Base-by-base conservation (phyloP, 306 rosid genomes). In the Lupinus albus region DNA sequence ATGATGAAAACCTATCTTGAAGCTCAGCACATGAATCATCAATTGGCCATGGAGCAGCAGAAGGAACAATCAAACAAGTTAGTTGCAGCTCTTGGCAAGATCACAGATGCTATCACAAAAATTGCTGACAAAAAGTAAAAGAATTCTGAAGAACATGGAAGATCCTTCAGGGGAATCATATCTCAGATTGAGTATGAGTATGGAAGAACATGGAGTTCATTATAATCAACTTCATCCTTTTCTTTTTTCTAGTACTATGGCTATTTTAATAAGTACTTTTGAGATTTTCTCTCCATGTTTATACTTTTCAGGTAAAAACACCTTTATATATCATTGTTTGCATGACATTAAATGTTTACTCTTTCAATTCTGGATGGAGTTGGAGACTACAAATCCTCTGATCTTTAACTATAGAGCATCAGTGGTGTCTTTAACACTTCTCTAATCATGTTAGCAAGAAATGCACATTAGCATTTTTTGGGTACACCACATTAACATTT, bases 91-190 rank as follows among this genome's bases (percentile, higher is more conserved):
- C 78, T 84, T 1, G 68, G 84, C 61, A 80, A 76, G 68, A 77
- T 84, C 74, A 71, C 87, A 10, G 83, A 87, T 73, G 89, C 85
- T 59, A 16, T 87, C 7, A 68, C 21, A 59, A 75, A 79, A 71
- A 82, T 84, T 73, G 89, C 87, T n/a, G 87, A 87, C 33, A 87
- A 78, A 78, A 54, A 76, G 47, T 83, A 18, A 78, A 39, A 25
- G 48, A 52, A 54, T 42, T 66, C 79, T 62, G 38, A 65, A 51
- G 59, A 64, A 51, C 58, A 13, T 55, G 32, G 45, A 50, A 49
- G 10, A 38, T 44, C 54, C 49, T 73, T 64, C 39, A 15, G 35
- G 36, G 25, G 51, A 46, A 45, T 51, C 33, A n/a, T 4, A 30
- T 10, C 28, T 30, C 28, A 11, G 46, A 25, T 38, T 11, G 2